Evolutionary conservation across 768 basidiomycete species (phyloP), one percentile per base, ranked within the genome.

Genomic region (Sistotremastrum suecicum): DNA sequence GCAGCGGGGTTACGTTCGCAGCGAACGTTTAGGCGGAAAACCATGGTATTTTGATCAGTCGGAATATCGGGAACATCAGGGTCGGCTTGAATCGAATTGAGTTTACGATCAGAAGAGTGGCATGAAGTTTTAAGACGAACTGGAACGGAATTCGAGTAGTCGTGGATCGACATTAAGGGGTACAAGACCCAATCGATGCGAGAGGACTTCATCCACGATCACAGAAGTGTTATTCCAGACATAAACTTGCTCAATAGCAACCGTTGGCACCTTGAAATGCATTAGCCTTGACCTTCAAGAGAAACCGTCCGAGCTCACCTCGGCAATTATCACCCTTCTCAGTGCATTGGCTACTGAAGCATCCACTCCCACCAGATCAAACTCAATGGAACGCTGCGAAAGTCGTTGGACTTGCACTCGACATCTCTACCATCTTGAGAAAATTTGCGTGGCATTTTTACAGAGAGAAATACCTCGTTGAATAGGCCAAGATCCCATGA

Each of bases 311-410:
- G 32, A 61, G 20, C 75, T 44, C 48, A 90, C 92, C 74, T 99
- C 95, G 7, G 94, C 84, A 41, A 98, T 85, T 59, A 97, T 70
- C 45, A 95, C 89, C 47, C 95, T 72, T 30, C 95, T 72, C 52
- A 94, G 76, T 0, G 94, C 90, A 61, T 99, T 98, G 32, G 95
- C 91, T 48, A 99, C 85, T 10, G 89, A 86, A 0, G 95, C 87
- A 60, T 99, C 94, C 31, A 97, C 83, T 4, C 94, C 92, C 46
- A 97, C 75, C 39, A 98, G 68, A 63, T 99, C 95, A 60, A 99
- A 94, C 53, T 97, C 92, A 50, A 95, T 76, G 2, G 83, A 81
- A 10, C 81, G 74, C 38, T 83, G 73, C 0, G 91, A 94, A 34
- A 92, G 66, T 38, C 85, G 74, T 49, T 84, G 77, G 34, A 95